A percentile compares a stretch with the other conserved stretches of the same genome.
phyloP scores from a whole-genome alignment of 148 eudicot species.

The Hydrangea macrophylla region DNA sequence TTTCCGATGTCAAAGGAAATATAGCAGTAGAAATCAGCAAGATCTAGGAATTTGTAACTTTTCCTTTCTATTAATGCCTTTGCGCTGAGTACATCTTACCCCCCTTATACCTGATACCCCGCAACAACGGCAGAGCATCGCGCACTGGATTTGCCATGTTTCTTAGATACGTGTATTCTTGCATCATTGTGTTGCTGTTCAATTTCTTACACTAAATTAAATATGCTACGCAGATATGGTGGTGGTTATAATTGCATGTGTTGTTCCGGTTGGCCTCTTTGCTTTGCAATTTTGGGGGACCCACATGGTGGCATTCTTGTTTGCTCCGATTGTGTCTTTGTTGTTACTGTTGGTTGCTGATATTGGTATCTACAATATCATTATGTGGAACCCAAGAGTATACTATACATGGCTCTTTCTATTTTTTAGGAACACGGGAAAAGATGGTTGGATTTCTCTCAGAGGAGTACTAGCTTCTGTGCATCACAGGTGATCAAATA shows the following conservation, averaged over 20 bases:
- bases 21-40: no score
- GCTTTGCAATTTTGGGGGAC: constrained; percentile 50
- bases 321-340: constrained; percentile 40
- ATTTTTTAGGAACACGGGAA: constrained; percentile 31
- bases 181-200: constrained; percentile 3
- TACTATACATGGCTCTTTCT: constrained; percentile 41
- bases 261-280: constrained; percentile 41
- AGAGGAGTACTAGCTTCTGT: constrained; percentile 44
- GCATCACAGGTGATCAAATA: constrained; percentile 40
- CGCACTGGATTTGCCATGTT: no score
- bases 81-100: no score
- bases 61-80: no score
- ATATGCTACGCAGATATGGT: constrained; percentile 26
- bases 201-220: constrained; percentile 9
- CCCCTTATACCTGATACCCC: no score
- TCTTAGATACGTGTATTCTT: background rate
- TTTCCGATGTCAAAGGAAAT: no score
- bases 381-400: constrained; percentile 43
- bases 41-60: no score
- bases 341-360: constrained; percentile 47
- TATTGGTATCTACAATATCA: constrained; percentile 41
- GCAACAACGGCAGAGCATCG: no score
- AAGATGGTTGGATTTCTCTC: constrained; percentile 41
- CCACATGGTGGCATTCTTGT: constrained; percentile 41
- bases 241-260: constrained; percentile 35